Evolutionary conservation across 2,329 filamentous ascomycete genomes (phyloP), one percentile per base, ranked within the genome.

Genomic region (Arthrobotrys conoides): DNA sequence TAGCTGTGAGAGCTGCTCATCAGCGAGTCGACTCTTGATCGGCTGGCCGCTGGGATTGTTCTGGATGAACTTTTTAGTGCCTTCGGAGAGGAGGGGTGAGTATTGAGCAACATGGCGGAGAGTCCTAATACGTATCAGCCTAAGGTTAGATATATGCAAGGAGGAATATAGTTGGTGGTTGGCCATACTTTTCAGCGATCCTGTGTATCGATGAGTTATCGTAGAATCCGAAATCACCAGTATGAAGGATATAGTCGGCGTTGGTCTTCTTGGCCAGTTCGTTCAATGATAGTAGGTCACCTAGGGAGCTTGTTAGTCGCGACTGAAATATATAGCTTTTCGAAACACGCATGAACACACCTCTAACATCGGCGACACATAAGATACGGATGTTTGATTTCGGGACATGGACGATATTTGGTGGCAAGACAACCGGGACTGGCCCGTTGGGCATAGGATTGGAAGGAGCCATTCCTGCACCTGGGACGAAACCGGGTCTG

Each of bases 61-160:
- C 80, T 89, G 87, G 80, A 92, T 91, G 22, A 88, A 86, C 84
- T 91, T 91, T 86, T 92, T 92, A 80, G 90, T 87, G 24, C 89
- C 86, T 84, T 98, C 95, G 78, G 91, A 89, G 81, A 99, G 93
- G 82, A 99, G 88, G 20, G 96, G 96, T 66, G 96, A 99, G 86
- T 99, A 99, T 86, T 99, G 96, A 70, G 95, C 95, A 81, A 99
- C 96, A 86, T 99, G 96, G 86, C 97, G 97, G 65, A 99, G 88
- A 22, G 96, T 99, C 87, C 93, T 97, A 83, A 80, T 30, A 3
- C 6, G 27, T 3, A 30, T 48, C 69, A 33, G 83, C 70, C 38
- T 55, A 5, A 44, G 10, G 36, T 48, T 53, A 59, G 57, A n/a
- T 16, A 38, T 18, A 44, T 46, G 78, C 64, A 12, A 77, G 81